phyloP scores from a whole-genome alignment of 2,329 filamentous ascomycete genomes.

The Aaosphaeria arxii region DNA sequence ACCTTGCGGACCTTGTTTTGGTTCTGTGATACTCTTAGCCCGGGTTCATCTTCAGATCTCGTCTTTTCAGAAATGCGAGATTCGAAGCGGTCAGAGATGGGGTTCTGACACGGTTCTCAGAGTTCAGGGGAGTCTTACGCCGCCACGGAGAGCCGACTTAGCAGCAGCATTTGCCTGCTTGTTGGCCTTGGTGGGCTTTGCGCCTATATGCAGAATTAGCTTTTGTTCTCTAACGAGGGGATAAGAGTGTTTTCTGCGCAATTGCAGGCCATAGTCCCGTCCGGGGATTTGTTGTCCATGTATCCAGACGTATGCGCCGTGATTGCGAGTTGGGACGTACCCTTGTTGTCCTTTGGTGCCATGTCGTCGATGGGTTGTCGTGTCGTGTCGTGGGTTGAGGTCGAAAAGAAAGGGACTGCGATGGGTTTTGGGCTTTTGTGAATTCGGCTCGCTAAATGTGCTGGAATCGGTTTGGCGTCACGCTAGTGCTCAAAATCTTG shows the following conservation, averaged over 20 bases:
- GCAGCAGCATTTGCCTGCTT: conserved; percentile 85
- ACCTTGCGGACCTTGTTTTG: conserved; percentile 91
- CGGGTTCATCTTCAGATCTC: too few relatives aligned
- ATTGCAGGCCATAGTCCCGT: too few relatives aligned
- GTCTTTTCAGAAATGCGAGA: too few relatives aligned
- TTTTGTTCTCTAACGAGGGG: conserved; percentile 14
- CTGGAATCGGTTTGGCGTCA: conserved; percentile 13
- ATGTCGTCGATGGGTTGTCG: conserved; percentile 34
- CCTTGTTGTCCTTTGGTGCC: conserved; percentile 37
- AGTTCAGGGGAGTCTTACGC: conserved; percentile 62
- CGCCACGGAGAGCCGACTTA: conserved; percentile 85
- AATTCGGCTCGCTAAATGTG: conserved; percentile 8
- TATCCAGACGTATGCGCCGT: not conserved
- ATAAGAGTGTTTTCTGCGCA: too few relatives aligned
- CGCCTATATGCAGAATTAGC: conserved; percentile 35
- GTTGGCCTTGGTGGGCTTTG: conserved; percentile 68
- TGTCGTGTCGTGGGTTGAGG: conserved; percentile 25
- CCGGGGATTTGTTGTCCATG: not conserved
- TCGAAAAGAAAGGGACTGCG: conserved; percentile 17
- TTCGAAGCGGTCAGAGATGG: conserved; percentile 44
- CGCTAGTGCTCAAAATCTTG: not conserved
- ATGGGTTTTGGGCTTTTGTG: conserved; percentile 2
- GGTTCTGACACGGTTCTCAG: conserved; percentile 49
- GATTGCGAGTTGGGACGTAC: conserved; percentile 19
- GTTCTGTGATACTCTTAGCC: conserved; percentile 46